These are phyloP conservation scores for Geranomyces michiganensis DNA, from an alignment of 192 early-diverging fungal genomes.

Conservation along the genomic window DNA sequence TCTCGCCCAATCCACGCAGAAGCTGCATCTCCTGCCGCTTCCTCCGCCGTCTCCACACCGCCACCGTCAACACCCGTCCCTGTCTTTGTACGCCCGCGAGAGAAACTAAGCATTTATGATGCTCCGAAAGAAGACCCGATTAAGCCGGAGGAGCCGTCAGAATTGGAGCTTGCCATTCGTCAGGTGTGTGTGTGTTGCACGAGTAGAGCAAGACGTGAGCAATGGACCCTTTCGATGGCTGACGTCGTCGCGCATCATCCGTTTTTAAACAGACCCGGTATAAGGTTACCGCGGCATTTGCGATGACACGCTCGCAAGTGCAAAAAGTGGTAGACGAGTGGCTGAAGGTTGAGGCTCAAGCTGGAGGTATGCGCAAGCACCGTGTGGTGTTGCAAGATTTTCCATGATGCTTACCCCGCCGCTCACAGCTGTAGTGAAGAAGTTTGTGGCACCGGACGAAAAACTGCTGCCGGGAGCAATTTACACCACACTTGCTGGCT, in stretches of 20 bases:
- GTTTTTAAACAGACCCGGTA: conserved; percentile 28
- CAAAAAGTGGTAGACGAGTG: conserved; percentile 39
- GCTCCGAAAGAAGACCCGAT: conserved; percentile 11
- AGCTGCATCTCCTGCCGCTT: no score
- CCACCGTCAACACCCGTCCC: no score
- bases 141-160: conserved; percentile 28
- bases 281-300: conserved; percentile 30
- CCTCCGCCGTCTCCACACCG: no score
- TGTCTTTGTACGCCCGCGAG: conserved; percentile 10
- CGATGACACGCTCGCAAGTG: conserved; percentile 37
- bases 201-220: no score
- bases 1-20: no score
- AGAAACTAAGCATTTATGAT: conserved; percentile 45
- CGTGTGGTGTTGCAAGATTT: no score
- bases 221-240: background rate
- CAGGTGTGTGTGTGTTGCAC: conserved; percentile 25
- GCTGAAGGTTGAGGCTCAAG: conserved; percentile 34
- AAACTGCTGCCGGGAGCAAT: conserved; percentile 35
- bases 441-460: conserved; percentile 23
- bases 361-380: background rate
- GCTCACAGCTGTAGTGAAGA: background rate
- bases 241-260: background rate
- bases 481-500: conserved; percentile 43
- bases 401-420: no score
- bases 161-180: conserved; percentile 39